phyloP scores from a whole-genome alignment of 75 land plant genomes.

The Cryptomeria japonica region DNA sequence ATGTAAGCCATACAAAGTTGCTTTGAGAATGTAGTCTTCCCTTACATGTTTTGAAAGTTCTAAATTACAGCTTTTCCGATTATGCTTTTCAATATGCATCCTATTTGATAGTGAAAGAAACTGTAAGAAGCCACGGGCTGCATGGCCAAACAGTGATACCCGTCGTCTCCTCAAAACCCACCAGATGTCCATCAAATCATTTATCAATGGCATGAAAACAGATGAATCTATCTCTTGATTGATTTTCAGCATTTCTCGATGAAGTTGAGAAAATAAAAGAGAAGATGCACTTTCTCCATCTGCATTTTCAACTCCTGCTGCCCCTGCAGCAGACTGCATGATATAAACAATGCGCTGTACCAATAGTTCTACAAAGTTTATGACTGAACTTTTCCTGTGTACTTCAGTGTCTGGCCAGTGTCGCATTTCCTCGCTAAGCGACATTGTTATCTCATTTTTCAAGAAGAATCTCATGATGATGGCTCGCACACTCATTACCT shows the following conservation, averaged over 20 bases:
- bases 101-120: conserved; percentile 68
- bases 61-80: conserved; percentile 4
- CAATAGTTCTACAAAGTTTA: conserved; percentile 24
- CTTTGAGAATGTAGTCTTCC: conserved; percentile 58
- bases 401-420: conserved; percentile 10
- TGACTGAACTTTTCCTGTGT: conserved; percentile 10
- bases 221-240: conserved; percentile 26
- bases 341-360: conserved; percentile 49
- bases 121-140: conserved; percentile 83
- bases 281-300: conserved; percentile 64
- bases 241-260: conserved; percentile 28
- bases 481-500: conserved; percentile 40
- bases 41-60: conserved; percentile 32
- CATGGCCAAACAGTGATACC: conserved; percentile 73
- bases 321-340: conserved; percentile 72
- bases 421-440: conserved; percentile 6
- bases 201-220: conserved; percentile 22
- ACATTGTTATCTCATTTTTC: background rate
- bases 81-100: conserved; percentile 14
- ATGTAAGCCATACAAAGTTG: conserved; percentile 75
- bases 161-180: conserved; percentile 77
- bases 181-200: conserved; percentile 80
- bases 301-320: conserved; percentile 56
- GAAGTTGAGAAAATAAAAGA: conserved; percentile 59
- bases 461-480: conserved; percentile 33